Evolutionary conservation across 2,329 filamentous ascomycete species (phyloP).

Genomic region (Fusarium sublunatum): DNA sequence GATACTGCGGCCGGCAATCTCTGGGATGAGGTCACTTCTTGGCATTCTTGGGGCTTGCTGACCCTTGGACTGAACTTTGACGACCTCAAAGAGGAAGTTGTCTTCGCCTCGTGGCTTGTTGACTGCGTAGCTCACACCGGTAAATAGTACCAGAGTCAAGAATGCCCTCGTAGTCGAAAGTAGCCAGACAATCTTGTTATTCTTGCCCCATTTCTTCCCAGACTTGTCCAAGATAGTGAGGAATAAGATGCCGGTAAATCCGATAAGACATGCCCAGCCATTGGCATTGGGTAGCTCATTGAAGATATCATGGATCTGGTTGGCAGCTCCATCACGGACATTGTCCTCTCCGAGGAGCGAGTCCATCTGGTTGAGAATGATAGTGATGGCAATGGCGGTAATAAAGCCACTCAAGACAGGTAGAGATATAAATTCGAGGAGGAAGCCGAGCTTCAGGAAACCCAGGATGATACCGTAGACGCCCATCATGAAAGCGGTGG

Average conservation of each 20-base stretch:
- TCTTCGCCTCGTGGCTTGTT: conserved; percentile 62
- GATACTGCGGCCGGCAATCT: conserved; percentile 65
- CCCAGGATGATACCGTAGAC: conserved; percentile 69
- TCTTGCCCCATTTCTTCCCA: conserved; percentile 68
- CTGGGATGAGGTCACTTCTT: conserved; percentile 59
- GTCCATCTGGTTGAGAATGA: conserved; percentile 72
- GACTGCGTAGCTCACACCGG: conserved; percentile 70
- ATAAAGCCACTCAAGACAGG: conserved; percentile 74
- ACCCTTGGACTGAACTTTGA: conserved; percentile 66
- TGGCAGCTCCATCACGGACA: conserved; percentile 63
- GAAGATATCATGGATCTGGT: conserved; percentile 69
- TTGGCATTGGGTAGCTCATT: conserved; percentile 66
- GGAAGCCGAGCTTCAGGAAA: conserved; percentile 71
- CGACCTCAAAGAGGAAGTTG: conserved; percentile 64
- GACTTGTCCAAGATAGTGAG: conserved; percentile 67
- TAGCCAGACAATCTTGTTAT: conserved; percentile 68
- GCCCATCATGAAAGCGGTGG: conserved; percentile 72
- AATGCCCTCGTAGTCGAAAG: conserved; percentile 70
- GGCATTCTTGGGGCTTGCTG: conserved; percentile 64
- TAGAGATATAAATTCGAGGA: conserved; percentile 73
- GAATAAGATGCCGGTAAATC: conserved; percentile 67
- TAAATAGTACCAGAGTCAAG: conserved; percentile 70
- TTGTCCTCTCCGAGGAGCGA: conserved; percentile 67
- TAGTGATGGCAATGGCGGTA: conserved; percentile 73
- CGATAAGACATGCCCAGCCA: conserved; percentile 68